phyloP scores from a whole-genome alignment of 2,329 filamentous ascomycete species.

The Arthrobotrys musiformis region DNA sequence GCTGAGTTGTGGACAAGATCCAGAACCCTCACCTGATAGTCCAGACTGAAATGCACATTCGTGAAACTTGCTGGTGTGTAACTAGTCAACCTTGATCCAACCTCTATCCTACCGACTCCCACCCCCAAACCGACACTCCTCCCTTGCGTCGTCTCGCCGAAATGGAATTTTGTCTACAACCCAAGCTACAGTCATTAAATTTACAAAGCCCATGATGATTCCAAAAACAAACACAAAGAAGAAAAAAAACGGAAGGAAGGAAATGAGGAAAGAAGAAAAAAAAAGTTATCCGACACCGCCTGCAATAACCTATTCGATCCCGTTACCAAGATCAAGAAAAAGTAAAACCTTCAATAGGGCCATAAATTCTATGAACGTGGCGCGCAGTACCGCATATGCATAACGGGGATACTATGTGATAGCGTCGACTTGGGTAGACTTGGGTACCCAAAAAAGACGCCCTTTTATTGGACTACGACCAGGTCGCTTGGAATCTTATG shows the following conservation, averaged over 20 bases:
- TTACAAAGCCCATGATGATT: constrained; percentile 28
- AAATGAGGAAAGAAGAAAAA: too few relatives aligned
- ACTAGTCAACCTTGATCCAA: constrained; percentile 41
- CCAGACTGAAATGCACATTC: constrained; percentile 32
- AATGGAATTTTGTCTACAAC: constrained; percentile 25
- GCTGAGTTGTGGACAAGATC: constrained; percentile 53
- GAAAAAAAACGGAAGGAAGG: background rate
- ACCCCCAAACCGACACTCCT: constrained; percentile 2
- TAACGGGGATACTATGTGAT: constrained; percentile 54
- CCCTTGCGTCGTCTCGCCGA: constrained; percentile 47
- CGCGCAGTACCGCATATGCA: constrained; percentile 53
- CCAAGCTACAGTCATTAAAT: constrained; percentile 25
- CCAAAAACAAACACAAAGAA: background rate
- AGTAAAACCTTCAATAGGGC: constrained; percentile 19
- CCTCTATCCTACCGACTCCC: background rate
- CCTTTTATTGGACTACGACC: constrained; percentile 41
- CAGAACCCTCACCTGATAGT: constrained; percentile 48
- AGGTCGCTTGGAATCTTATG: constrained; percentile 53
- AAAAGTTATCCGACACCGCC: constrained; percentile 17
- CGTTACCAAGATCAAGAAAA: constrained; percentile 37
- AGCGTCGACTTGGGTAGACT: constrained; percentile 32
- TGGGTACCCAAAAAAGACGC: constrained; percentile 27
- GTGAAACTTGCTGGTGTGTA: constrained; percentile 54
- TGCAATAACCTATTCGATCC: constrained; percentile 49
- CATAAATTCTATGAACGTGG: constrained; percentile 48